Base-by-base conservation (phyloP, 2,329 filamentous ascomycete species). In the Diaporthe vaccinii region DNA sequence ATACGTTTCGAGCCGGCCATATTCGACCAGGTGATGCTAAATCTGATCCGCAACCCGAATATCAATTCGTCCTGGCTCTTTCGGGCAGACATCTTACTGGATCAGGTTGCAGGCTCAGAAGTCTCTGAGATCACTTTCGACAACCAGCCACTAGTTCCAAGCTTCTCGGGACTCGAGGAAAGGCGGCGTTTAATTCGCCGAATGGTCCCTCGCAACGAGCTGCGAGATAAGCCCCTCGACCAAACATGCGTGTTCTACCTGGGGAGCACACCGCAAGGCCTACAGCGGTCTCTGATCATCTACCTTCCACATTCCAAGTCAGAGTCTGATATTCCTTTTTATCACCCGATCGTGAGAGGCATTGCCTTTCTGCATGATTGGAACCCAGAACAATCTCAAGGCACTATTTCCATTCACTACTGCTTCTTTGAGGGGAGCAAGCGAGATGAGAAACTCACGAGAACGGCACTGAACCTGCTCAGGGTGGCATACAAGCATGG, bases 201-300 rank as follows among this genome's bases (percentile, higher is more conserved):
- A 76, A 86, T 98, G 79, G 92, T 98, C 62, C 96, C 96, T 4
- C 89, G 96, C 69, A 98, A 98, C 82, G 91, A 92, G 3, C 88
- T 92, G 73, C 86, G 96, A 36, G 96, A 98, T 83, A 86, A 87
- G 28, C 88, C 93, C 1, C 84, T 98, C 77, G 89, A 95, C 74
- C 96, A 98, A 83, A 98, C 95, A 2, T 98, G 95, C 82, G 89
- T 94, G 73, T 89, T 96, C 77, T 94, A 95, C 82, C 80, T 80
- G 78, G 80, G 75, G 72, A 76, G 79, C 51, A 77, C 76, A 55
- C 80, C 84, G 28, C 80, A 81, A 36, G 79, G 78, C 39, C 44
- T 76, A 53, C 79, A 81, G 73, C 84, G 84, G 41, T 89, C 88
- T 44, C 84, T 96, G 71, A 91, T 98, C 22, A 83, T 97, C 46